Base-by-base conservation (phyloP, 495 filamentous ascomycete species). In the Podospora anserina region DNA sequence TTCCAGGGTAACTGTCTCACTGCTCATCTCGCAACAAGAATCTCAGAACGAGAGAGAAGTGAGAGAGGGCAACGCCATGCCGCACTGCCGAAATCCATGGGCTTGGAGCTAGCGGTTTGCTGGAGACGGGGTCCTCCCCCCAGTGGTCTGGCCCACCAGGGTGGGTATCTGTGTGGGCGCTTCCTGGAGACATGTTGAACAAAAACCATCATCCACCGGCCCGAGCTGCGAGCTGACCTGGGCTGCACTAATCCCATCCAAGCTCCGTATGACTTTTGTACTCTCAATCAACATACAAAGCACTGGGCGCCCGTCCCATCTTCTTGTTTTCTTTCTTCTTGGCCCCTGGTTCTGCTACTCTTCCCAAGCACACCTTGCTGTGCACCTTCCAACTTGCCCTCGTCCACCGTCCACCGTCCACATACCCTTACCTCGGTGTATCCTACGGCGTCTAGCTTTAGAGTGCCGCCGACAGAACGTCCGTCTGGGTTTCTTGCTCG, bases 1-100 rank as follows among this genome's bases (percentile, higher is more conserved):
- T 58, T 58, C 5, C 55, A 58, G 23, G 55, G 55, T 58, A 19
- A 0, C 23, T 58, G 55, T 26, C 55, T 58, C 55, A 58, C 55
- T 58, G 55, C 55, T 58, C 55, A 58, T 58, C 55, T 58, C 55
- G 55, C 55, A 58, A 15, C 55, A 49, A 16, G 57, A 54, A 62
- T 55, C 23, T 23, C 70, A 68, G 39, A 61, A 56, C 64, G 66
- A 67, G 65, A 68, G 66, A 67, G 65, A 68, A 59, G 61, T 54
- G 55, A 56, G 64, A 72, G 69, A 70, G 55, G 57, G 70, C 65
- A 74, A 68, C 72, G 70, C 70, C 74, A 76, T 74, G 76, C 76
- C 76, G 74, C 72, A 71, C 70, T 77, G 72, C 76, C 76, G 76
- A 74, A 71, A 73, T 66, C 71, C 74, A 69, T 71, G 71, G 70